Evolutionary conservation across 352 stramenopile species (phyloP).

Genomic region (Phytophthora sp.): DNA sequence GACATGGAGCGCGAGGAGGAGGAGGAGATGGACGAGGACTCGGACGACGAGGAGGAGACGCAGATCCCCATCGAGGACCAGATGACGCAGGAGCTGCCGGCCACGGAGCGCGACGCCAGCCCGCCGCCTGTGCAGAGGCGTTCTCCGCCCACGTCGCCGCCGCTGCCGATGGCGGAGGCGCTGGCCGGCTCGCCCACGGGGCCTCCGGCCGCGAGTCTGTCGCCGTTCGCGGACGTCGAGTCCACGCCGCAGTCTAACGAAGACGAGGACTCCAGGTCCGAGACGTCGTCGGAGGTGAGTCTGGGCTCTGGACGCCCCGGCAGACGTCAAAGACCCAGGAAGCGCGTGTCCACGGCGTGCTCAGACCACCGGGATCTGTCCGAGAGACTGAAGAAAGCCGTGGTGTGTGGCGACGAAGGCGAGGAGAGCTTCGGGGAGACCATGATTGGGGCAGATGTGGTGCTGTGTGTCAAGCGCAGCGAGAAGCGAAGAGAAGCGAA

Average conservation of each 20-base stretch:
- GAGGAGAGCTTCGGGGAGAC: conserved; percentile 54
- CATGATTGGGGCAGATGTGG: conserved; percentile 74
- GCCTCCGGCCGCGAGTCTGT: conserved; percentile 27
- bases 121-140: conserved; percentile 15
- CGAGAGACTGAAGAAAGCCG: conserved; percentile 57
- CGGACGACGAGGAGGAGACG: conserved; percentile 40
- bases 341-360: conserved; percentile 50
- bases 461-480: conserved; percentile 56
- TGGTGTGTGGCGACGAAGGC: conserved; percentile 27
- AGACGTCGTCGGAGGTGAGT: conserved; percentile 73
- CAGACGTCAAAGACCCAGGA: conserved; percentile 28
- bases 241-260: conserved; percentile 62
- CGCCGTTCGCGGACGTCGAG: conserved; percentile 51
- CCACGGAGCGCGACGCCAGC: conserved; percentile 29
- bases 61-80: conserved; percentile 41
- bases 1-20: conserved; percentile 38
- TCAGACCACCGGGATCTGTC: conserved; percentile 75
- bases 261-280: conserved; percentile 81
- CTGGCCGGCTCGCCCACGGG: conserved; percentile 11
- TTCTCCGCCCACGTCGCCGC: conserved; percentile 32
- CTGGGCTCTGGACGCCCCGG: conserved; percentile 33
- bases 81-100: conserved; percentile 38
- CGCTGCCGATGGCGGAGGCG: conserved; percentile 26
- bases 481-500: conserved; percentile 13
- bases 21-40: conserved; percentile 29